A percentile compares a stretch with the other conserved stretches of the same genome.
phyloP scores from a whole-genome alignment of 202 grass and related monocot genomes.

The Schoenoplectus triqueter region DNA sequence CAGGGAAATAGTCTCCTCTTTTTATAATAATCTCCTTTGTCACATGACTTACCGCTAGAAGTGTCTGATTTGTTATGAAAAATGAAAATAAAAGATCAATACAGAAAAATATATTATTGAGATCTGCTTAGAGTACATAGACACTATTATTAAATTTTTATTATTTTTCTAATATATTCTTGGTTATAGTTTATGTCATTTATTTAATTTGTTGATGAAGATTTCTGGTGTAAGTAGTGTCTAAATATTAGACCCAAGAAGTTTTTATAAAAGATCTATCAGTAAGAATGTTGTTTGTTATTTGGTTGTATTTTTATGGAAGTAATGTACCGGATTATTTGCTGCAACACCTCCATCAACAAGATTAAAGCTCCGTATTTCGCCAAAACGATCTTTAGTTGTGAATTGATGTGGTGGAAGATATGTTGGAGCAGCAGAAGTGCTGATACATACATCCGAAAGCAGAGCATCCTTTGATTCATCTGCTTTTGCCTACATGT shows the following conservation, averaged over 20 bases:
- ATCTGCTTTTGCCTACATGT: constrained; percentile 25
- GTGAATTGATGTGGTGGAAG: constrained; percentile 60
- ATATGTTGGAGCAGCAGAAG: constrained; percentile 62
- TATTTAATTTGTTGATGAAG: neutral
- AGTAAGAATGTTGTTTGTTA: neutral
- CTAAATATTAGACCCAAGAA: neutral
- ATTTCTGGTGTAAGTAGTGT: neutral
- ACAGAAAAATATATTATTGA: too few species aligned
- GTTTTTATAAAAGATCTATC: neutral
- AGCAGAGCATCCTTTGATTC: constrained; percentile 56
- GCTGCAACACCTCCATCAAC: constrained; percentile 67
- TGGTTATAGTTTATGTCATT: neutral
- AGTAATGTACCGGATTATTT: constrained; percentile 63
- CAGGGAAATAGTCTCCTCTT: constrained; percentile 38
- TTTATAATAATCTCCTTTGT: constrained; percentile 48
- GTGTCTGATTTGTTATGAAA: constrained; percentile 40
- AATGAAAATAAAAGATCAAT: neutral
- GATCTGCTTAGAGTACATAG: too few species aligned
- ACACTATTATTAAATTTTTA: too few species aligned
- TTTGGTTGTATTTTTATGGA: neutral
- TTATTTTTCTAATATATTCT: neutral
- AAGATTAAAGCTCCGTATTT: constrained; percentile 49
- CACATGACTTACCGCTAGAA: constrained; percentile 54
- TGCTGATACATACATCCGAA: constrained; percentile 70
- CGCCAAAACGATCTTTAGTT: constrained; percentile 47